Evolutionary conservation across 495 filamentous ascomycete species (phyloP).

Genomic region (Penicillium macrosclerotiorum): DNA sequence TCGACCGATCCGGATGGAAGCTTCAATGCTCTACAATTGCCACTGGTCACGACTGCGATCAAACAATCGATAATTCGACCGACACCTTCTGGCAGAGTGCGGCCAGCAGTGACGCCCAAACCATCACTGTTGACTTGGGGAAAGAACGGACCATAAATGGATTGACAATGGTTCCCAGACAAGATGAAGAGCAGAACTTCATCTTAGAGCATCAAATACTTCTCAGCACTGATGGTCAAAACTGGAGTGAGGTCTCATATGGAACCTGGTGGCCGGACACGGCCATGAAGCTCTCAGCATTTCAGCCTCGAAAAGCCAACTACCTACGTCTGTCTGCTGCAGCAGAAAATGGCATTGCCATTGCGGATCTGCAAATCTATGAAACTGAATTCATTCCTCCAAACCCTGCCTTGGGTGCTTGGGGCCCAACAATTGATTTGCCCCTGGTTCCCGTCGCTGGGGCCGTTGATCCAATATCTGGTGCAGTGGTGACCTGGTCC

Average conservation of each 20-base stretch:
- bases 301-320: conserved; percentile 30
- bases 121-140: conserved; percentile 2
- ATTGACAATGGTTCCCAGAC: conserved; percentile 7
- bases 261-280: conserved; percentile 44
- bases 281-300: conserved; percentile 36
- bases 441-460: conserved; percentile 47
- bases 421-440: conserved; percentile 48
- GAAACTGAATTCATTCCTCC: neutral
- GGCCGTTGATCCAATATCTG: conserved; percentile 30
- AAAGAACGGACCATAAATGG: conserved; percentile 1
- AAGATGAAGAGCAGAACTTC: neutral
- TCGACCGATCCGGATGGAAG: neutral
- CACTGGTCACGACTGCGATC: neutral
- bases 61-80: conserved; percentile 1
- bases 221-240: conserved; percentile 36
- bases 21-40: neutral
- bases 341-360: conserved; percentile 26
- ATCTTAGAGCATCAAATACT: conserved; percentile 29
- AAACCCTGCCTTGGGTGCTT: conserved; percentile 25
- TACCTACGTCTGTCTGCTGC: conserved; percentile 33
- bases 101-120: neutral
- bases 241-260: conserved; percentile 37
- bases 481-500: conserved; percentile 42
- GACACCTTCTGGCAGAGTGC: conserved; percentile 3
- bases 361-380: conserved; percentile 25